Conservation (phyloP, 192 early-diverging fungal genomes). For the Spizellomyces punctatus region DNA sequence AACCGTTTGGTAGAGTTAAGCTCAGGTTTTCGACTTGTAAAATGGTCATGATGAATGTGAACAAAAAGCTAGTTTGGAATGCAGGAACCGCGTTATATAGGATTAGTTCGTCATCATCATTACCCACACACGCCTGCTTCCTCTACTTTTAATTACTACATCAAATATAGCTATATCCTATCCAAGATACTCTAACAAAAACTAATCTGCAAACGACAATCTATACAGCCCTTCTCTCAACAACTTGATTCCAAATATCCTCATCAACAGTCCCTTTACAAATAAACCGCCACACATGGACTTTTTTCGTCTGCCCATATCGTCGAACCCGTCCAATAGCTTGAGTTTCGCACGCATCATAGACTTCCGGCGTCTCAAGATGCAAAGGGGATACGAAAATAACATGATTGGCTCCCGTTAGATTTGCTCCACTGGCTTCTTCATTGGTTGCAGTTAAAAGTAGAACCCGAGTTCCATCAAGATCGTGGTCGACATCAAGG, state of each 20-base stretch:
- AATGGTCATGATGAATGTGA: no score
- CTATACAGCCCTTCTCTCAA: no score
- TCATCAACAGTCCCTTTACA: slow-evolving; percentile 43
- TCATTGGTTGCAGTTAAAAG: slow-evolving; percentile 48
- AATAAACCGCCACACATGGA: slow-evolving; percentile 41
- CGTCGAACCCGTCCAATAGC: slow-evolving; percentile 48
- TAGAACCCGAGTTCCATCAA: slow-evolving; percentile 30
- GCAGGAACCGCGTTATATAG: no score
- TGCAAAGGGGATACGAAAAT: slow-evolving; percentile 47
- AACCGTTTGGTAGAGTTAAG: no score
- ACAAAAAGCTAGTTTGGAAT: no score
- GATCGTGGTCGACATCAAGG: background rate
- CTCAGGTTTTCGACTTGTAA: no score
- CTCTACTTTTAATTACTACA: no score
- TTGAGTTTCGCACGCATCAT: slow-evolving; percentile 43
- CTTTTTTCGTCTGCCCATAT: slow-evolving; percentile 50
- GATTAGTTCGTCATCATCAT: no score
- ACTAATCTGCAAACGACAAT: no score
- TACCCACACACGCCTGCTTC: no score
- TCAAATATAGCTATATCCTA: no score
- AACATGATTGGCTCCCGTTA: slow-evolving; percentile 50
- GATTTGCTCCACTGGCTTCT: slow-evolving; percentile 48
- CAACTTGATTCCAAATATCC: slow-evolving; percentile 28
- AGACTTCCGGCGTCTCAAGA: slow-evolving; percentile 34
- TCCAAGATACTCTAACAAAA: no score